Conservation (phyloP, 202 grass and related monocot genomes). For the Panicum hallii region DNA sequence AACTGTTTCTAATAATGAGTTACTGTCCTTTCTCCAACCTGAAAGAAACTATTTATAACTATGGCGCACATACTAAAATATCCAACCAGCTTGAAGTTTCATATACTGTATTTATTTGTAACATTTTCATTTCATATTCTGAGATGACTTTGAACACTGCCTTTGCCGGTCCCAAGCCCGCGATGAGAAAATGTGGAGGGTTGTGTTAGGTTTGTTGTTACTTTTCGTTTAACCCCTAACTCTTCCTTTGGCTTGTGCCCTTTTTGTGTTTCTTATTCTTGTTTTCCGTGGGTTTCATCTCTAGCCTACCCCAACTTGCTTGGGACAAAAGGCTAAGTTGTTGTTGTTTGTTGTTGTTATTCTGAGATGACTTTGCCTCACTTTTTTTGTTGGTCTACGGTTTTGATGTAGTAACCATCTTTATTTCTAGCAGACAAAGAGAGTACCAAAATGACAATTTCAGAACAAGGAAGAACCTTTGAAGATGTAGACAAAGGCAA, state of each 20-base stretch:
- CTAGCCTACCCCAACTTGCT: no score
- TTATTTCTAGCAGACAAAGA: conserved; percentile 42
- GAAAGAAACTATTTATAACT: conserved; percentile 18
- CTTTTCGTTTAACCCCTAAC: no score
- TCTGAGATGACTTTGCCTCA: conserved; percentile 7
- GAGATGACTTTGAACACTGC: conserved; percentile 18
- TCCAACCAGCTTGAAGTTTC: conserved; percentile 17
- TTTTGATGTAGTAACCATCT: conserved; percentile 39
- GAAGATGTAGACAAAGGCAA: conserved; percentile 49
- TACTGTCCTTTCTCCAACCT: not conserved
- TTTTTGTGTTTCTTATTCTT: no score
- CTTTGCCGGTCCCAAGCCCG: no score
- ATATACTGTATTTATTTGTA: not conserved
- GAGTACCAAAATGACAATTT: conserved; percentile 35
- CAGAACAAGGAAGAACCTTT: conserved; percentile 35
- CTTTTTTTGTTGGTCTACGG: conserved; percentile 14
- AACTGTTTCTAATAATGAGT: not conserved
- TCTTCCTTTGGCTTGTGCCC: no score
- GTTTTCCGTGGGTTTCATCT: no score
- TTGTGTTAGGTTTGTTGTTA: no score
- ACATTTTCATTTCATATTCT: conserved; percentile 16
- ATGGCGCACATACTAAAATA: not conserved
- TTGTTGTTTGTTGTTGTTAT: no score
- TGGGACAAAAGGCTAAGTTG: no score
- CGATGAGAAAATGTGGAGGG: no score